phyloP scores from a whole-genome alignment of 139 green algal species.

The Edaphochlamys debaryana region DNA sequence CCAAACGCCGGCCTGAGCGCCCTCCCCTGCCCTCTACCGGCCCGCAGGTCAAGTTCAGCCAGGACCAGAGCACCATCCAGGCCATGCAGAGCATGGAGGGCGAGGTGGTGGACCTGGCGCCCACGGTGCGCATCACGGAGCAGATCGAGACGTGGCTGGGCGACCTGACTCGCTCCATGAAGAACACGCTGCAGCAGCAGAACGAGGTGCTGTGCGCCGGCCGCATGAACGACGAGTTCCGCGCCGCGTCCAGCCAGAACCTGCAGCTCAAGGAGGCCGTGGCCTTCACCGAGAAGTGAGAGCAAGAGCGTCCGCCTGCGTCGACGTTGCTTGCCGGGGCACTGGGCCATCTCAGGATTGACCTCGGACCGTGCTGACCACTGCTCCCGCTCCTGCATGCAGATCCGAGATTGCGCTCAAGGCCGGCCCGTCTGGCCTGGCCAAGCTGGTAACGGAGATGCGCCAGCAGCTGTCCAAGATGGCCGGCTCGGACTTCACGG shows the following conservation, averaged over 20 bases:
- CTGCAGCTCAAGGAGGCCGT: conserved; percentile 74
- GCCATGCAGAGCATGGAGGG: conserved; percentile 72
- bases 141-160: conserved; percentile 75
- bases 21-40: too few relatives aligned
- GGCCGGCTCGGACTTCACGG: conserved; percentile 64
- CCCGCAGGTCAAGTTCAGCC: conserved; percentile 57
- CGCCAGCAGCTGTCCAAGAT: conserved; percentile 67
- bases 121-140: conserved; percentile 60
- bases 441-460: conserved; percentile 58
- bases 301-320: too few relatives aligned
- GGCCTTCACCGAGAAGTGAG: conserved; percentile 69
- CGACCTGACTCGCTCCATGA: conserved; percentile 59
- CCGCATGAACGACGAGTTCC: conserved; percentile 61
- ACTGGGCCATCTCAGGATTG: too few relatives aligned
- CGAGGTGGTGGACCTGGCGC: conserved; percentile 73
- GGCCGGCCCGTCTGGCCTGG: conserved; percentile 35
- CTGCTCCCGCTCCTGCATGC: too few relatives aligned
- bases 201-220: conserved; percentile 46
- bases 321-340: too few relatives aligned
- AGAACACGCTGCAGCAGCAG: conserved; percentile 58
- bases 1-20: too few relatives aligned
- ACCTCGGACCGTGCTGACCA: too few relatives aligned
- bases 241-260: conserved; percentile 62
- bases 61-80: conserved; percentile 62
- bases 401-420: conserved; percentile 60